Percentiles rank a stretch among this genome's conserved stretches.
These are phyloP conservation scores for Sparassis latifolia DNA, from an alignment of 1,284 basidiomycete genomes.

Conservation along the genomic window DNA sequence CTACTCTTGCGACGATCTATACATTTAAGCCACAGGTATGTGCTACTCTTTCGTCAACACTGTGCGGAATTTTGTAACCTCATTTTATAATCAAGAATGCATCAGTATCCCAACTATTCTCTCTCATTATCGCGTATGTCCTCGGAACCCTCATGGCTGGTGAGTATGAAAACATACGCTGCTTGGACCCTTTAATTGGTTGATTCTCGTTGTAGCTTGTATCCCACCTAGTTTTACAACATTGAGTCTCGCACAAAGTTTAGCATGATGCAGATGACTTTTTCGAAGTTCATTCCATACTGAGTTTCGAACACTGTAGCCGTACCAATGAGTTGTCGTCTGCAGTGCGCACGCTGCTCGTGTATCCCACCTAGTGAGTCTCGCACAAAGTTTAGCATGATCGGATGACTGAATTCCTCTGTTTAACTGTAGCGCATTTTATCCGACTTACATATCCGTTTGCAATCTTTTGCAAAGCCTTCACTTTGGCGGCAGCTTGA, in stretches of 20 bases:
- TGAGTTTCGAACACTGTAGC: neutral
- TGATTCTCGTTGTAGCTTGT: conserved; percentile 11
- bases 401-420: neutral
- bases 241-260: no score
- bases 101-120: conserved; percentile 43
- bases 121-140: conserved; percentile 59
- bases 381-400: neutral
- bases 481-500: conserved; percentile 40
- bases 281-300: conserved; percentile 8
- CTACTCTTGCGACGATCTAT: conserved; percentile 51
- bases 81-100: conserved; percentile 35
- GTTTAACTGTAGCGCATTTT: conserved; percentile 40
- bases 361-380: conserved; percentile 58
- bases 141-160: conserved; percentile 47
- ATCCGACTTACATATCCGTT: conserved; percentile 46
- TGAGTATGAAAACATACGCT: conserved; percentile 13
- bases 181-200: no score
- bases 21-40: conserved; percentile 50
- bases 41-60: neutral
- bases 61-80: no score
- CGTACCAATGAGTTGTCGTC: neutral
- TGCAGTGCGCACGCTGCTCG: conserved; percentile 42
- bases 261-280: no score
- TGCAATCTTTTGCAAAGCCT: conserved; percentile 53
- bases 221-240: no score